These are phyloP conservation scores for Mycena latifolia DNA, from an alignment of 768 basidiomycete genomes.

Conservation along the genomic window DNA sequence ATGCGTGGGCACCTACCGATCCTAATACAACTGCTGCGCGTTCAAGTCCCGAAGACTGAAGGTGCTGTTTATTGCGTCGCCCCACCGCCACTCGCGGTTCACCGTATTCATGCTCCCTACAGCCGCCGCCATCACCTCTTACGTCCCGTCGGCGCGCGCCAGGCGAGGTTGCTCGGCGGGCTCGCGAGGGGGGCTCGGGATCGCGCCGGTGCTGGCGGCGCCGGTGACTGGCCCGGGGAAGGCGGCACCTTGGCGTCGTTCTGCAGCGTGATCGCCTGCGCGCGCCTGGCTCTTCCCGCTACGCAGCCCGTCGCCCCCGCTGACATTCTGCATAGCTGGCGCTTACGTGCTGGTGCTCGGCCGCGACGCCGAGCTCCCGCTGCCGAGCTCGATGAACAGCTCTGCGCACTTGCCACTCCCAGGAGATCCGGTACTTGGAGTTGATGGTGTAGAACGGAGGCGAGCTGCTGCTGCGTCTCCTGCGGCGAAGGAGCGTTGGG, in stretches of 20 bases:
- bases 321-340: slow-evolving; percentile 44
- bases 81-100: slow-evolving; percentile 82
- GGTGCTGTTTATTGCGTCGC: slow-evolving; percentile 79
- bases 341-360: slow-evolving; percentile 57
- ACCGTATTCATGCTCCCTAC: slow-evolving; percentile 44
- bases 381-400: slow-evolving; percentile 86
- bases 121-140: slow-evolving; percentile 52
- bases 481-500: slow-evolving; percentile 43
- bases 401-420: slow-evolving; percentile 97
- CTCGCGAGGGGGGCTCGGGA: slow-evolving; percentile 47
- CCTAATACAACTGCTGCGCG: slow-evolving; percentile 49
- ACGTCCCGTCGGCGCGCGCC: slow-evolving; percentile 86
- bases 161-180: slow-evolving; percentile 57
- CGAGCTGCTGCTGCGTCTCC: slow-evolving; percentile 56
- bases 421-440: slow-evolving; percentile 83
- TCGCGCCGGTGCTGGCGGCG: slow-evolving; percentile 21
- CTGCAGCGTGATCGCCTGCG: slow-evolving; percentile 77
- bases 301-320: slow-evolving; percentile 49
- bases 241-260: slow-evolving; percentile 64
- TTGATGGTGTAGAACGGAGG: slow-evolving; percentile 74
- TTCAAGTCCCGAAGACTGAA: slow-evolving; percentile 69
- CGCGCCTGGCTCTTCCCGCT: slow-evolving; percentile 50
- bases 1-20: slow-evolving; percentile 47
- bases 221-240: slow-evolving; percentile 7
- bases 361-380: slow-evolving; percentile 50